phyloP scores from a whole-genome alignment of 441 rosid genomes.

The Gossypium trilobum region DNA sequence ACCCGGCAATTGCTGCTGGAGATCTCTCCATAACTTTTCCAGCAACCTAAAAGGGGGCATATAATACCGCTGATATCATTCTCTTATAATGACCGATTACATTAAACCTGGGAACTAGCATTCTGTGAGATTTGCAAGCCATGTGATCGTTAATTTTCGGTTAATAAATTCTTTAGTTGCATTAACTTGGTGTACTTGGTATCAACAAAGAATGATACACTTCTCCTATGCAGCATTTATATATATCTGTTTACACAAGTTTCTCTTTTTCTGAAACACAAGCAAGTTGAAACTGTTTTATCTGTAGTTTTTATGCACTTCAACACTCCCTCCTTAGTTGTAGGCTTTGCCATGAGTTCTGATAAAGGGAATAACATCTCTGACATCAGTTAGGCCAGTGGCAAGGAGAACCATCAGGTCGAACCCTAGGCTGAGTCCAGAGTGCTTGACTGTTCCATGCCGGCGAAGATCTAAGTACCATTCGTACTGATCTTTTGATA shows the following conservation, averaged over 20 bases:
- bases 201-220: slow-evolving; percentile 1
- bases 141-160: slow-evolving; percentile 9
- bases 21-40: slow-evolving; percentile 4
- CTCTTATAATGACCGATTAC: too few relatives aligned
- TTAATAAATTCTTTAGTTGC: not conserved
- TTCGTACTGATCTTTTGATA: slow-evolving; percentile 51
- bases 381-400: slow-evolving; percentile 66
- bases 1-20: slow-evolving; percentile 43
- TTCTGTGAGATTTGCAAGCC: slow-evolving; percentile 4
- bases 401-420: slow-evolving; percentile 62
- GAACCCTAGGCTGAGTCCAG: slow-evolving; percentile 63
- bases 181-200: slow-evolving; percentile 5
- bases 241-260: slow-evolving; percentile 7
- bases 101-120: too few relatives aligned
- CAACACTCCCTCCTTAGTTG: slow-evolving; percentile 7
- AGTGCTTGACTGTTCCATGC: slow-evolving; percentile 71
- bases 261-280: not conserved
- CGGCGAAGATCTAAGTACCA: slow-evolving; percentile 76
- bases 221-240: not conserved
- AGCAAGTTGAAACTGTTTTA: not conserved
- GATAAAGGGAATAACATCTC: slow-evolving; percentile 74
- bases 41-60: too few relatives aligned
- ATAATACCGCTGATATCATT: too few relatives aligned
- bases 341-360: slow-evolving; percentile 43
- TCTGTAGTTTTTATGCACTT: not conserved